Percentiles rank a stretch among this genome's conserved stretches.
Conservation (phyloP, 148 eudicot species). For the Chenopodium formosanum region DNA sequence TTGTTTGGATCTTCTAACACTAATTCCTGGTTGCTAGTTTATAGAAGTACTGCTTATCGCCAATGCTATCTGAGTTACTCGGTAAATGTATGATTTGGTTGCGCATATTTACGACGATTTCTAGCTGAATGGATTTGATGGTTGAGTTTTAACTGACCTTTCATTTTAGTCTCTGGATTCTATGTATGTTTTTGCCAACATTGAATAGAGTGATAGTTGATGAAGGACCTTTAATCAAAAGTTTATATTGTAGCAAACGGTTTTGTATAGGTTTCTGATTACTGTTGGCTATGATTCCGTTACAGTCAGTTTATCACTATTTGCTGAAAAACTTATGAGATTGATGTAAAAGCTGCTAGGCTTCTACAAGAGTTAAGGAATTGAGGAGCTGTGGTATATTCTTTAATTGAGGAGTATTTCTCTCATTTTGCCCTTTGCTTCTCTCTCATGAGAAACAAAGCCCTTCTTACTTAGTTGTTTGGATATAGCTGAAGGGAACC, state of each 20-base stretch:
- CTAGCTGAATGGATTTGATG: background rate
- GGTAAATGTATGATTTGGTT: background rate
- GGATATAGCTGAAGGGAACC: background rate
- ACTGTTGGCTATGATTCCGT: background rate
- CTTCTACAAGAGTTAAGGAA: background rate
- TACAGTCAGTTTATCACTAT: background rate
- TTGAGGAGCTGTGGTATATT: background rate
- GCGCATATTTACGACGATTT: background rate
- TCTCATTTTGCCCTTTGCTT: background rate
- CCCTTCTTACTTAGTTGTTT: background rate
- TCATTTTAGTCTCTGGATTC: background rate
- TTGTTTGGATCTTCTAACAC: background rate
- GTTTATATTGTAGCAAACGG: background rate
- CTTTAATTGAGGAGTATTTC: background rate
- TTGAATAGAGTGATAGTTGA: background rate
- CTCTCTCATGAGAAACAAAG: background rate
- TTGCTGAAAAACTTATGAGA: background rate
- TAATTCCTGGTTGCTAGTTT: conserved; percentile 3
- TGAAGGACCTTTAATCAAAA: background rate
- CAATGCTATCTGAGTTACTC: background rate
- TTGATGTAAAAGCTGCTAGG: background rate
- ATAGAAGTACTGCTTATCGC: background rate
- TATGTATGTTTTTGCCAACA: background rate
- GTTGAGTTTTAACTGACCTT: background rate
- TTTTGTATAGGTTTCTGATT: background rate